Base-by-base conservation (phyloP, 1,284 basidiomycete genomes). In the Trichosporon sp. region DNA sequence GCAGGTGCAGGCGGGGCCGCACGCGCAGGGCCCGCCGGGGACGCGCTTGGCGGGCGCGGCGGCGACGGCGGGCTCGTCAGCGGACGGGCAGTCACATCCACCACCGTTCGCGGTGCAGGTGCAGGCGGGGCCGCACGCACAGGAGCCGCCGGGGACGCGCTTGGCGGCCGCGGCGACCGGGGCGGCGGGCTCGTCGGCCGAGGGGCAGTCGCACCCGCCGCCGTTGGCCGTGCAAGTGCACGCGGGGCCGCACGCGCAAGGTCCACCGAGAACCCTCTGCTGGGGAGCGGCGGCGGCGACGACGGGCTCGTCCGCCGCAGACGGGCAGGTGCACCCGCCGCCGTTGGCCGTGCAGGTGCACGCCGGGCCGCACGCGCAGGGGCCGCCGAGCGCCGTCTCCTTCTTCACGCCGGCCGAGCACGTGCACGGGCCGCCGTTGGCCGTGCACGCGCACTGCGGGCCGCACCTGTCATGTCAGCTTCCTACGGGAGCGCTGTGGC, bases 81-180 rank as follows among this genome's bases (percentile, higher is more conserved):
- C 56, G 13, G 56, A 60, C 15, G 56, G 56, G 56, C 67, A 68
- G 13, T 25, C 25, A n/a, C 66, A 68, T 0, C 15, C 27, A 1
- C 66, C 66, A 7, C 66, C 66, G 27, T 58, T 58, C 1, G 32
- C n/a, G 34, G 63, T 56, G 34, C 66, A 68, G 18, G 34, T 27
- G 51, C 66, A 68, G 1, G 62, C 32, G 23, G 65, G 12, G 12
- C 18, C 32, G 51, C 47, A 58, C 2, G 53, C 27, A 18, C 53
- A 58, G 13, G 53, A 27, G 12, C 53, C 53, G 9, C 53, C 53
- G 53, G 21, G 18, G 27, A 58, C 53, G 7, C 12, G 21, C 53
- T 58, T 58, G 6, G 25, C 27, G 7, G 53, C 13, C 23, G 53
- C 25, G 8, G 23, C 53, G 53, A 27, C 53, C 12, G 27, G 27